A percentile compares a stretch with the other conserved stretches of the same genome.
phyloP scores from a whole-genome alignment of 2,329 filamentous ascomycete species.

The Clarireedia monteithiana region DNA sequence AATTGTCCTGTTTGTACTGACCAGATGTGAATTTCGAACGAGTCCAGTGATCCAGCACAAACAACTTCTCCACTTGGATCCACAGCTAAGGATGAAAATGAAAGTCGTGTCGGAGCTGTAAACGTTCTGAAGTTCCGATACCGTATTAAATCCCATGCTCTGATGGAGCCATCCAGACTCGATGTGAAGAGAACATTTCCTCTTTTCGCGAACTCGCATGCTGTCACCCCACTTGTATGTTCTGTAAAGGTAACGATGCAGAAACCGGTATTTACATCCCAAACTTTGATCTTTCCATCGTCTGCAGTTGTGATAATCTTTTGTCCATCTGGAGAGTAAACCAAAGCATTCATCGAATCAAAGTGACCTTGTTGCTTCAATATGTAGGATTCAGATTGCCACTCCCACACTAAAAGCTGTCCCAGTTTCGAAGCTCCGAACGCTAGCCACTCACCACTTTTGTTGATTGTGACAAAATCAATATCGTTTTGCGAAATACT shows the following conservation, averaged over 20 bases:
- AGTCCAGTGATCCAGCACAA: conserved; percentile 89
- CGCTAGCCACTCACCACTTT: conserved; percentile 91
- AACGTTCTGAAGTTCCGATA: conserved; percentile 98
- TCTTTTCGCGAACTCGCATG: conserved; percentile 89
- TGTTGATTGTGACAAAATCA: conserved; percentile 89
- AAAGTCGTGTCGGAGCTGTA: conserved; percentile 82
- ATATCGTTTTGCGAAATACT: conserved; percentile 97
- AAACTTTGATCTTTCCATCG: conserved; percentile 97
- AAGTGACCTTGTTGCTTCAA: conserved; percentile 97
- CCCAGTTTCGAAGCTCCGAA: conserved; percentile 94
- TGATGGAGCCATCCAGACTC: conserved; percentile 85
- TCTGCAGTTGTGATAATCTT: conserved; percentile 90
- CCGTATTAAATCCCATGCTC: conserved; percentile 92
- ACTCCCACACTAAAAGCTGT: conserved; percentile 97
- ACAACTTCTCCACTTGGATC: conserved; percentile 96
- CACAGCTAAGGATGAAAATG: conserved; percentile 91
- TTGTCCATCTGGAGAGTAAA: conserved; percentile 90
- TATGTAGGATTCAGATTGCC: conserved; percentile 98
- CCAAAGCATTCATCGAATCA: conserved; percentile 87
- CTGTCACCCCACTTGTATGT: conserved; percentile 88
- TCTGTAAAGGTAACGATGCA: conserved; percentile 98
- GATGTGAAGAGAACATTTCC: conserved; percentile 95
- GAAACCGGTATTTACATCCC: conserved; percentile 94
- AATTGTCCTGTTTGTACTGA: conserved; percentile 96
- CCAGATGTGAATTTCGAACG: conserved; percentile 97